Conservation (phyloP, 2,329 filamentous ascomycete genomes). For the Aciculosporium take region DNA sequence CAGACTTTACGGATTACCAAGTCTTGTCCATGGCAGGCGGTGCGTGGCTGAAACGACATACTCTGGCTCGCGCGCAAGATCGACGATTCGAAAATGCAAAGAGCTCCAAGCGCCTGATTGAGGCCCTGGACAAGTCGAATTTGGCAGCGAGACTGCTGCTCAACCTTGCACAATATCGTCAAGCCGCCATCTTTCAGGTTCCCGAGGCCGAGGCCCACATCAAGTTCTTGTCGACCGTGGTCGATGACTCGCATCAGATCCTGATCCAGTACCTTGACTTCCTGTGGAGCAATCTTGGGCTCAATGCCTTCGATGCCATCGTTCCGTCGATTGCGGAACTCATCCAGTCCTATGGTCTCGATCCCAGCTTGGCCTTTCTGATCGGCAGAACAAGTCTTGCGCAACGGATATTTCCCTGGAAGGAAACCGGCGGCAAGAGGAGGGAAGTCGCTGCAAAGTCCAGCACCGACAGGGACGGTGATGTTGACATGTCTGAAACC, state of each 20-base stretch:
- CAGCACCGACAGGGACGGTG: conserved; percentile 38
- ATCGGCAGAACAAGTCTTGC: conserved; percentile 64
- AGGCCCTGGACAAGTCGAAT: conserved; percentile 60
- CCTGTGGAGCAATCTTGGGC: conserved; percentile 62
- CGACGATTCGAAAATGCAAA: conserved; percentile 61
- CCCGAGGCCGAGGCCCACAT: conserved; percentile 63
- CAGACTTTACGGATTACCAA: conserved; percentile 79
- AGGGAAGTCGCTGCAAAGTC: conserved; percentile 15
- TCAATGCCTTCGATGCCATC: conserved; percentile 61
- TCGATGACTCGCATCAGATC: conserved; percentile 80
- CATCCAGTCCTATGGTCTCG: conserved; percentile 65
- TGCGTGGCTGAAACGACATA: conserved; percentile 62
- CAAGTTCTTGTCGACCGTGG: conserved; percentile 75
- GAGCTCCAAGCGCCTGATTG: conserved; percentile 67
- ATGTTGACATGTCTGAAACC: conserved; percentile 36
- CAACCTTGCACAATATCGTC: conserved; percentile 77
- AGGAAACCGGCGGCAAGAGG: conserved; percentile 15
- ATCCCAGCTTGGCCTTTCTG: conserved; percentile 70
- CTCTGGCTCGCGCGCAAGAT: conserved; percentile 67
- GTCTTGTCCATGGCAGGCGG: conserved; percentile 76
- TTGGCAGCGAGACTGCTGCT: conserved; percentile 76
- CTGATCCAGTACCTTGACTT: conserved; percentile 82
- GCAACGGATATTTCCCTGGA: conserved; percentile 41
- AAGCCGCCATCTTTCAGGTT: conserved; percentile 67
- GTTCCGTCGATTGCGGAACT: conserved; percentile 64